Base-by-base conservation (phyloP, 1,284 basidiomycete genomes). In the Microbotryum scabiosae region DNA sequence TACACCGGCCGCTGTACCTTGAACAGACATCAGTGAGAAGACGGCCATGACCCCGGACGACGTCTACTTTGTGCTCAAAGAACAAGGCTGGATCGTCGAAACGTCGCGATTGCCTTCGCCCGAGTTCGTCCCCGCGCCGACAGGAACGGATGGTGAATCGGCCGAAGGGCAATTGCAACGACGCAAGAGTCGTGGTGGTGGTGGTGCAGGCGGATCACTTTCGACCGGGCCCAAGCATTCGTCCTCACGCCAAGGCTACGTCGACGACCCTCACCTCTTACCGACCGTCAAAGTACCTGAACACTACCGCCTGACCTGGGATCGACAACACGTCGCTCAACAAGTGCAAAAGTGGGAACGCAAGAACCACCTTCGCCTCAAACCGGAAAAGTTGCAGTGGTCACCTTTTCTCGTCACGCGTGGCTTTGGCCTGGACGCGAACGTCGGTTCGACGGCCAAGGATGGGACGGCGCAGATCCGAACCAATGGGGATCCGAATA, bases 1-100 rank as follows among this genome's bases (percentile, higher is more conserved):
- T 25, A 16, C 16, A 16, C 52, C 54, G 47, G 57, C 58, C 0
- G 7, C 3, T 18, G 28, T 57, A 1, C 10, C n/a, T 0, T 26
- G 30, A 26, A 41, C 75, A 90, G 93, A 92, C 71, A 93, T 97
- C 73, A 86, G 88, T 72, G 75, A 78, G 20, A 85, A 83, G 4
- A 98, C 94, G 0, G 86, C 88, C 1, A 92, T 98, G 86, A 97
- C 89, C 4, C 75, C 85, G 45, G 90, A 94, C 74, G 94, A 98
- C 72, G 82, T 92, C 58, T 86, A 84, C 74, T 80, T 81, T 63
- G 88, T 86, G 4, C 82, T 98, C n/a, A 76, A 77, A 4, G 84
- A 88, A 54, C 84, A 86, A 69, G 79, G 82, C 68, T 88, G 94
- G 84, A 88, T 97, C 68, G 79, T 78, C 25, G 79, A 41, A 41